phyloP scores from a whole-genome alignment of 768 basidiomycete genomes.

The Tricholoma furcatifolium region DNA sequence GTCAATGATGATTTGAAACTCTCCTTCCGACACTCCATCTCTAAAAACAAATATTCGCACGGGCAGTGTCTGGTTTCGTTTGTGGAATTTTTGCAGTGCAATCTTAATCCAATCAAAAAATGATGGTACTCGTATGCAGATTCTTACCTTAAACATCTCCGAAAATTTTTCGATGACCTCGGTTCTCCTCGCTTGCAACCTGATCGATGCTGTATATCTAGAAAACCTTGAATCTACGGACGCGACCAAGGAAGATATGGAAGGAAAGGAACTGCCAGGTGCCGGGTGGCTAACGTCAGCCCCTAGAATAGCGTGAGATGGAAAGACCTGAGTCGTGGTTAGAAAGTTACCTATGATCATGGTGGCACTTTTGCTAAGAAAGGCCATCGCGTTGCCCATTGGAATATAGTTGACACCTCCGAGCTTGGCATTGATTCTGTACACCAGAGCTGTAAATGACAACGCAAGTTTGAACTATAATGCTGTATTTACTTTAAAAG shows the following conservation, averaged over 20 bases:
- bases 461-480: neutral
- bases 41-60: slow-evolving; percentile 24
- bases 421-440: slow-evolving; percentile 65
- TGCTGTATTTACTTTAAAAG: slow-evolving; percentile 48
- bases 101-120: neutral
- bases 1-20: slow-evolving; percentile 23
- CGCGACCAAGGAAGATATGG: slow-evolving; percentile 41
- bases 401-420: slow-evolving; percentile 66
- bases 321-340: neutral
- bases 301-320: slow-evolving; percentile 16
- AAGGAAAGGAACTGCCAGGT: slow-evolving; percentile 22
- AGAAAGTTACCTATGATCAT: slow-evolving; percentile 50
- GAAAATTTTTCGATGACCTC: slow-evolving; percentile 39
- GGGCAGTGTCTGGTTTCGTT: slow-evolving; percentile 10
- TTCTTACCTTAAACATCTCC: slow-evolving; percentile 45
- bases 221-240: slow-evolving; percentile 52
- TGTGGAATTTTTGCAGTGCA: slow-evolving; percentile 15
- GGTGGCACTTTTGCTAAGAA: slow-evolving; percentile 42
- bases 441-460: neutral
- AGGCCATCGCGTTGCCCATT: slow-evolving; percentile 30
- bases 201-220: slow-evolving; percentile 54
- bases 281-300: slow-evolving; percentile 27
- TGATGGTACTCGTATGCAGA: neutral
- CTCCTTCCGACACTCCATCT: slow-evolving; percentile 33
- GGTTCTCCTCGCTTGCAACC: slow-evolving; percentile 25